Evolutionary conservation across 495 filamentous ascomycete genomes (phyloP).

Genomic region (Daldinia childiae): DNA sequence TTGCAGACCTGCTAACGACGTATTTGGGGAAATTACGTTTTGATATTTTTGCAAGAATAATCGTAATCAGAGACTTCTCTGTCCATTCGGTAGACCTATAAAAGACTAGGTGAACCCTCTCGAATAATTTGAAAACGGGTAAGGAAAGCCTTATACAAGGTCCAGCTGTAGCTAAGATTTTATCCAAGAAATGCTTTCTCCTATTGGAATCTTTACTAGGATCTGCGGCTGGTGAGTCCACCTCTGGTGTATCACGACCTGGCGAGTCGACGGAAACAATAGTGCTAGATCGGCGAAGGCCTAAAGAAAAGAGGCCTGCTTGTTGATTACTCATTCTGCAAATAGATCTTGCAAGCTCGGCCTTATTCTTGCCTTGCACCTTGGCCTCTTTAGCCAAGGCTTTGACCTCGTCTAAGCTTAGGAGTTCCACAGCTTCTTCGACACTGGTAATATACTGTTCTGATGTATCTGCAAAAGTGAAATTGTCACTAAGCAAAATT

Average conservation of each 20-base stretch:
- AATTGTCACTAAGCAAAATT: constrained; percentile 59
- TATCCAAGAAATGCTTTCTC: constrained; percentile 60
- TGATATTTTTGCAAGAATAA: constrained; percentile 90
- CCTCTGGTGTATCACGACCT: constrained; percentile 27
- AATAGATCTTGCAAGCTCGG: constrained; percentile 76
- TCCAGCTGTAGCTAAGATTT: constrained; percentile 83
- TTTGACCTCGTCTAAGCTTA: constrained; percentile 88
- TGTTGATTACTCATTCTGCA: constrained; percentile 77
- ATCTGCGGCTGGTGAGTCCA: constrained; percentile 28
- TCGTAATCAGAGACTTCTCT: constrained; percentile 93
- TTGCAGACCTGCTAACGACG: constrained; percentile 87
- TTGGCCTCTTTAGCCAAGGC: constrained; percentile 85
- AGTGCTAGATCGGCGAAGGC: constrained; percentile 63
- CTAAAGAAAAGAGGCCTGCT: constrained; percentile 70
- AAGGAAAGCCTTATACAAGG: constrained; percentile 83
- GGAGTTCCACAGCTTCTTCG: constrained; percentile 84
- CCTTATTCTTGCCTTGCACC: constrained; percentile 88
- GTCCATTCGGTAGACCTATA: constrained; percentile 98
- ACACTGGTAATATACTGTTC: constrained; percentile 76
- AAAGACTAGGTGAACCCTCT: constrained; percentile 93
- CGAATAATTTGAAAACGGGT: constrained; percentile 82
- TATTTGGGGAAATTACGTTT: constrained; percentile 89
- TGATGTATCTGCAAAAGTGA: constrained; percentile 83
- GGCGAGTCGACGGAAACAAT: constrained; percentile 51
- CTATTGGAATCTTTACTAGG: constrained; percentile 50